phyloP scores from a whole-genome alignment of 148 eudicot species.

The Fallopia convolvulus region DNA sequence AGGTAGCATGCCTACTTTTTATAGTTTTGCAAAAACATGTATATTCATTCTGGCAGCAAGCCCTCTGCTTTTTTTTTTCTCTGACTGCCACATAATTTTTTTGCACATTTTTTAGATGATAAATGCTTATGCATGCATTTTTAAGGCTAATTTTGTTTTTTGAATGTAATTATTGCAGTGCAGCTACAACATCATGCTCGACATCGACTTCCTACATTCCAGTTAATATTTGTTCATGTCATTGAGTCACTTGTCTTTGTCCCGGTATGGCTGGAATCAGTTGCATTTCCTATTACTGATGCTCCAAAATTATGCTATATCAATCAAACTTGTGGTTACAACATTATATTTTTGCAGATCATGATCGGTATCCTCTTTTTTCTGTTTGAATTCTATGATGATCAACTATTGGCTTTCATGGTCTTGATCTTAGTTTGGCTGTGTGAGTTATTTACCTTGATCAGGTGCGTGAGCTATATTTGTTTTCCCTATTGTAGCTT shows the following conservation, averaged over 20 bases:
- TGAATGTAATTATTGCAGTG: slow-evolving; percentile 42
- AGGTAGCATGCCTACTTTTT: slow-evolving; percentile 39
- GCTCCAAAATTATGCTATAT: neutral
- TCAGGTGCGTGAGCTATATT: slow-evolving; percentile 47
- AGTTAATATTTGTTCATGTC: slow-evolving; percentile 96
- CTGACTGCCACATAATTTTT: neutral
- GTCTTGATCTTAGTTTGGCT: slow-evolving; percentile 96
- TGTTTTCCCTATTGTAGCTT: neutral
- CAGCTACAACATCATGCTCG: slow-evolving; percentile 99
- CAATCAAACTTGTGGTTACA: neutral
- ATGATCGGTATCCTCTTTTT: slow-evolving; percentile 98
- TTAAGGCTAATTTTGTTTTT: neutral
- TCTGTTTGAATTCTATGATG: slow-evolving; percentile 94
- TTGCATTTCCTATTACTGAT: neutral
- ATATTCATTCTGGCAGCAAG: neutral
- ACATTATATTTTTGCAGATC: slow-evolving; percentile 48
- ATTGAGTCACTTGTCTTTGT: slow-evolving; percentile 97
- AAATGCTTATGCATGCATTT: neutral
- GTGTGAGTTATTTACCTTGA: slow-evolving; percentile 91
- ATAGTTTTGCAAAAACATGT: neutral
- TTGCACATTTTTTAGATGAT: neutral
- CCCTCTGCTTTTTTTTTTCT: neutral
- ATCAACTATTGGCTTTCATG: slow-evolving; percentile 98
- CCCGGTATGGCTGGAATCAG: slow-evolving; percentile 50
- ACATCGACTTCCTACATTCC: slow-evolving; percentile 96